These are phyloP conservation scores for Pyrenula aspistea DNA, from an alignment of 495 filamentous ascomycete species.

Conservation along the genomic window DNA sequence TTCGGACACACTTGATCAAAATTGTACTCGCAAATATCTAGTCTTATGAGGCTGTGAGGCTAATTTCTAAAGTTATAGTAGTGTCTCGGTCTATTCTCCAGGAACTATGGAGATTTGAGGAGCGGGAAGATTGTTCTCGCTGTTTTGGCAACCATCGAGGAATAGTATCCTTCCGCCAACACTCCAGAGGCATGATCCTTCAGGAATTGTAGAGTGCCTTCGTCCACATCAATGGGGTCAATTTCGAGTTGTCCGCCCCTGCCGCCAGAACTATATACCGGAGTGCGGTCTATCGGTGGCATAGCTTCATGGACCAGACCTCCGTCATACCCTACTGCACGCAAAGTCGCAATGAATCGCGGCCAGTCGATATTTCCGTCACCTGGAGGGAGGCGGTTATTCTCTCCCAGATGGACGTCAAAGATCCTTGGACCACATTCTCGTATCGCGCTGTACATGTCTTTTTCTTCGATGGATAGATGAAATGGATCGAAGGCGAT, in stretches of 20 bases:
- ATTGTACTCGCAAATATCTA: no score
- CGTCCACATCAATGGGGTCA: conserved; percentile 9
- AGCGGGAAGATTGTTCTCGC: conserved; percentile 12
- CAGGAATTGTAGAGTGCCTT: conserved; percentile 12
- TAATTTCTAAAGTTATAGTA: no score
- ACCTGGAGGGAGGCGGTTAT: conserved; percentile 13
- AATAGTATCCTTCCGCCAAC: conserved; percentile 14
- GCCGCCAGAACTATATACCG: conserved; percentile 5
- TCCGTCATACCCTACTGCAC: conserved; percentile 12
- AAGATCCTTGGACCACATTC: conserved; percentile 9
- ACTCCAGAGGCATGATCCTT: conserved; percentile 17
- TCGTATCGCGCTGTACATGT: conserved; percentile 11
- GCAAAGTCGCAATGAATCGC: conserved; percentile 9
- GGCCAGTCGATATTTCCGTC: conserved; percentile 15
- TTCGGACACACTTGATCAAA: no score
- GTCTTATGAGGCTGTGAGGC: no score
- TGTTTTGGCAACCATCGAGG: conserved; percentile 10
- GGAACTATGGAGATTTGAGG: neutral
- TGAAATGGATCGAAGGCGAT: conserved; percentile 18
- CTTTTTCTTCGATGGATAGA: conserved; percentile 14
- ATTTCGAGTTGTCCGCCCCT: conserved; percentile 7
- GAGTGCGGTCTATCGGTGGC: conserved; percentile 16
- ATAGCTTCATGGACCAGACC: conserved; percentile 13
- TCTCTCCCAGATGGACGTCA: conserved; percentile 16
- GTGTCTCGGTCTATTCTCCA: no score